Conservation (phyloP, 768 basidiomycete genomes). For the Tulasnella sp. region DNA sequence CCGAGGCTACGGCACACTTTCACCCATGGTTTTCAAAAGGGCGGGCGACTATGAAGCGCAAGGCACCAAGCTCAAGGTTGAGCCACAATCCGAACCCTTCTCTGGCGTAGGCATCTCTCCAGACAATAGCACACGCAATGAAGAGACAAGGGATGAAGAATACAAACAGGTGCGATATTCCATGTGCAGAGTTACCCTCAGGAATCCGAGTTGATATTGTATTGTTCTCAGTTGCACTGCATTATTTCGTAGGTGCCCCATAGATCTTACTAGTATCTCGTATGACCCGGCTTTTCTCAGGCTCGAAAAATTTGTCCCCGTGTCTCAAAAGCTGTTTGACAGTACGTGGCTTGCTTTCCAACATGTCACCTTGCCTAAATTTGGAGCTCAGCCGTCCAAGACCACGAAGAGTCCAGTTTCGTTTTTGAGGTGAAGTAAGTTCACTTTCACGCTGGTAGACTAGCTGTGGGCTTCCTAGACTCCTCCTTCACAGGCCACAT, state of each 20-base stretch:
- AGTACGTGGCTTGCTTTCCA: background rate
- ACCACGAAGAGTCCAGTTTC: background rate
- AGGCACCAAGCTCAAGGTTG: constrained; percentile 1
- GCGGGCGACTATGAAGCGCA: background rate
- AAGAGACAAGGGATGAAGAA: too few relatives aligned
- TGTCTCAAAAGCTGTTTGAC: constrained; percentile 2
- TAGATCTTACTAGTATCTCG: background rate
- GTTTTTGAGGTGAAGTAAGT: constrained; percentile 16
- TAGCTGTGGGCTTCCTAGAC: background rate
- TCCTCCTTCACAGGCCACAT: background rate
- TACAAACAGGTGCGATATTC: too few relatives aligned
- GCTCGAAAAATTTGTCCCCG: constrained; percentile 8
- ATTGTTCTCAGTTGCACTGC: background rate
- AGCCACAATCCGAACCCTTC: too few relatives aligned
- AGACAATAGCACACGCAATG: too few relatives aligned
- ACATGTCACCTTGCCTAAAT: background rate
- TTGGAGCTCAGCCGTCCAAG: constrained; percentile 2
- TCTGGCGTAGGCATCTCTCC: too few relatives aligned
- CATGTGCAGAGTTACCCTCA: too few relatives aligned
- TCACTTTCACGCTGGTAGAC: background rate
- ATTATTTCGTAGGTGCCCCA: background rate
- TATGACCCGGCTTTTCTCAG: background rate
- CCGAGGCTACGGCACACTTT: too few relatives aligned
- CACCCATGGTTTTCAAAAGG: background rate
- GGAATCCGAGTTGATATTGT: too few relatives aligned